Evolutionary conservation across 2,329 filamentous ascomycete species (phyloP), one percentile per base, ranked within the genome.

Genomic region (Mycocentrospora acerina): DNA sequence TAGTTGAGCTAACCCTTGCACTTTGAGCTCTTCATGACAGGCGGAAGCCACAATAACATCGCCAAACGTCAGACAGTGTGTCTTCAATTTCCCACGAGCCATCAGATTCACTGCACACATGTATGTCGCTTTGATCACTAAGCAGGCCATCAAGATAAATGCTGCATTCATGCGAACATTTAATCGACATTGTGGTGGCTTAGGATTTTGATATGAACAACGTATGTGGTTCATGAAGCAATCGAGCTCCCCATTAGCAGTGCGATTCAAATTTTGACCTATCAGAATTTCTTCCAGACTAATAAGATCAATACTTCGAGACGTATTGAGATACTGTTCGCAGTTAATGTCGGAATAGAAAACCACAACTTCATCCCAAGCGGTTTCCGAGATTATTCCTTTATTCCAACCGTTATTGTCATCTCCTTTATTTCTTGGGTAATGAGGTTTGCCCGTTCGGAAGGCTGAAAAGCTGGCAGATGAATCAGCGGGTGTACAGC

Each of bases 151-250:
- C 7, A 64, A 49, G 6, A 59, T 53, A 25, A 64, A 54, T 7
- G 55, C 60, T 4, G 57, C 56, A 25, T 52, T 58, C 53, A 63
- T 59, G 11, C 60, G 53, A 14, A 65, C 44, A 31, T 60, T 63
- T 12, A 64, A 35, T n/a, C 57, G 57, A 37, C 58, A 63, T 15
- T 42, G 29, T 7, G 25, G 33, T n/a, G n/a, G n/a, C n/a, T n/a
- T n/a, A n/a, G n/a, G n/a, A n/a, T n/a, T n/a, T n/a, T n/a, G n/a
- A n/a, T n/a, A n/a, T n/a, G n/a, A n/a, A n/a, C n/a, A n/a, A n/a
- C n/a, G n/a, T n/a, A n/a, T n/a, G n/a, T n/a, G n/a, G n/a, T n/a
- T n/a, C n/a, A n/a, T n/a, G n/a, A n/a, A n/a, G n/a, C n/a, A n/a
- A n/a, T n/a, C n/a, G n/a, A n/a, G n/a, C n/a, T n/a, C n/a, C n/a